Percentiles rank a stretch among this genome's conserved stretches.
Conservation (phyloP, 306 rosid genomes). For the Cicer chorassanicum region DNA sequence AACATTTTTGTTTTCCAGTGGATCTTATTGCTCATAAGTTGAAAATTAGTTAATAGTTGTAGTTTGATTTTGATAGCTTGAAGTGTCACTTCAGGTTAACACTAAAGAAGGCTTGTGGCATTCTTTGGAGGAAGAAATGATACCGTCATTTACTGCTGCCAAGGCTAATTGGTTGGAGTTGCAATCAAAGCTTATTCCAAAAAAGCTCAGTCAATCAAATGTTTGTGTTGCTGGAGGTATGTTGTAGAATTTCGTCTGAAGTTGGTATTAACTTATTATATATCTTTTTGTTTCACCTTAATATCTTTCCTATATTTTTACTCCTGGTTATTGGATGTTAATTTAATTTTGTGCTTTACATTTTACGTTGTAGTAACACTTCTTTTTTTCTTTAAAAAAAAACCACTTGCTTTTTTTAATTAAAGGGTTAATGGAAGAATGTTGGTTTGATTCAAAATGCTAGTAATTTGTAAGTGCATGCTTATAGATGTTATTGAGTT, state of each 20-base stretch:
- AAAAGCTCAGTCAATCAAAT: constrained; percentile 64
- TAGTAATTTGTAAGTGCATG: neutral
- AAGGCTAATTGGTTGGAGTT: constrained; percentile 92
- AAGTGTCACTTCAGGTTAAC: constrained; percentile 64
- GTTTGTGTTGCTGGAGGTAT: constrained; percentile 93
- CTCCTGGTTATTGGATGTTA: constrained; percentile 11
- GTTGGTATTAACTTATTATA: constrained; percentile 38
- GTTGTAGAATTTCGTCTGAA: constrained; percentile 42
- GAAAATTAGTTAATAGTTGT: constrained; percentile 34
- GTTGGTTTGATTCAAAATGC: constrained; percentile 15
- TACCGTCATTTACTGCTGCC: constrained; percentile 67
- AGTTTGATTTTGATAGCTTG: constrained; percentile 46
- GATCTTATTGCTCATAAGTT: constrained; percentile 14
- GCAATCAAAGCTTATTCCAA: constrained; percentile 75
- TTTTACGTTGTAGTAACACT: neutral
- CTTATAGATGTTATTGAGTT: constrained; percentile 10
- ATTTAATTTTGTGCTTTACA: constrained; percentile 10
- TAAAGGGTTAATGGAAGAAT: neutral
- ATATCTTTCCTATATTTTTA: constrained; percentile 25
- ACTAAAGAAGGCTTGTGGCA: constrained; percentile 79
- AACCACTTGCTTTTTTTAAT: constrained; percentile 5
- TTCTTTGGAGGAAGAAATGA: constrained; percentile 92
- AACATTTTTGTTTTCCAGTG: constrained; percentile 9
- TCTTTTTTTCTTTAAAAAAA: no score
- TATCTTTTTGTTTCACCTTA: constrained; percentile 20